Percentiles rank a stretch among this genome's conserved stretches.
Conservation (phyloP, 1,139 yeast species). For the Yamadazyma aaseri region DNA sequence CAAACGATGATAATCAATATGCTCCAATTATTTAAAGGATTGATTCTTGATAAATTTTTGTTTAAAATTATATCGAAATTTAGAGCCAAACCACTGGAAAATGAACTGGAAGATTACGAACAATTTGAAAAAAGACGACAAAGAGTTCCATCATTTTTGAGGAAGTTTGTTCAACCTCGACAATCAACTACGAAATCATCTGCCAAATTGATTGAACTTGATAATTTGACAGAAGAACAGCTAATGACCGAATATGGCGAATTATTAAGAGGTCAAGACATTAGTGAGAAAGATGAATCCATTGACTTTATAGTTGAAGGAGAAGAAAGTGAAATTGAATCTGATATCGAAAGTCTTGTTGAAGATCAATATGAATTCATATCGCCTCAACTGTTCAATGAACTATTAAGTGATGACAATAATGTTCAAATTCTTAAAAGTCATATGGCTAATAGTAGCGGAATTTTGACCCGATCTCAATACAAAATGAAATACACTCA, state of each 20-base stretch:
- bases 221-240: conserved; percentile 25
- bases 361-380: conserved; percentile 27
- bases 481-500: conserved; percentile 21
- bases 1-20: conserved; percentile 21
- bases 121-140: conserved; percentile 22
- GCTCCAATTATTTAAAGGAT: conserved; percentile 25
- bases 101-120: conserved; percentile 17
- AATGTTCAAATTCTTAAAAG: conserved; percentile 29
- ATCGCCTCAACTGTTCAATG: conserved; percentile 28
- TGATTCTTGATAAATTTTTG: conserved; percentile 16
- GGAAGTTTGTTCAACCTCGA: conserved; percentile 20
- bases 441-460: conserved; percentile 29
- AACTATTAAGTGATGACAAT: conserved; percentile 24
- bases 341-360: conserved; percentile 21
- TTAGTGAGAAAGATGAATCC: conserved; percentile 50
- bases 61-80: conserved; percentile 2
- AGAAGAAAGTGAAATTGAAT: conserved; percentile 15
- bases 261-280: conserved; percentile 25
- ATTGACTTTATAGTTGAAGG: conserved; percentile 29
- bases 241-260: conserved; percentile 22
- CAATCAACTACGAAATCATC: conserved; percentile 2
- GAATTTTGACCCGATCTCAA: conserved; percentile 43
- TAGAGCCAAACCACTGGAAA: conserved; percentile 2
- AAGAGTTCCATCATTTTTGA: conserved; percentile 27
- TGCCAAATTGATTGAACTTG: conserved; percentile 18